phyloP scores from a whole-genome alignment of 2,329 filamentous ascomycete species.

The Clonostachys byssicola region DNA sequence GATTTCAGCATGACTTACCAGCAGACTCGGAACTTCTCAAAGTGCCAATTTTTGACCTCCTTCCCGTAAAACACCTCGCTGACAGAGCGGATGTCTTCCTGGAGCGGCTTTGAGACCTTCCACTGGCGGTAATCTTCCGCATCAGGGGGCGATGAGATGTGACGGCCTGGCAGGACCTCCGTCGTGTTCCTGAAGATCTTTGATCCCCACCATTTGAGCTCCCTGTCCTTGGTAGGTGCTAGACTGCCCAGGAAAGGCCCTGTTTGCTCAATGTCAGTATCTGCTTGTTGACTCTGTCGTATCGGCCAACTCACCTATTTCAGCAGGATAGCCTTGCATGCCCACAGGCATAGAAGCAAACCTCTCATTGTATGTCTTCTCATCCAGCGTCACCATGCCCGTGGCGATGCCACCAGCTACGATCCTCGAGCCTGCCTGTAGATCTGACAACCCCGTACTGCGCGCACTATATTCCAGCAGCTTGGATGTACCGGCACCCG shows the following conservation, averaged over 20 bases:
- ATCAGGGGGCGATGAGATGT: conserved; percentile 53
- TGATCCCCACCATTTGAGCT: conserved; percentile 59
- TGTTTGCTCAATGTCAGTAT: not conserved
- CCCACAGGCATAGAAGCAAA: conserved; percentile 46
- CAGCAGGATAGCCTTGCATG: conserved; percentile 31
- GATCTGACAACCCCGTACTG: conserved; percentile 31
- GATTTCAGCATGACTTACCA: conserved; percentile 41
- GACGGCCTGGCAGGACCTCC: conserved; percentile 45
- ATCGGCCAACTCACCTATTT: conserved; percentile 18
- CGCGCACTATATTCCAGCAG: conserved; percentile 48
- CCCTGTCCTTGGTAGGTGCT: conserved; percentile 43
- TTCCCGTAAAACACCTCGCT: conserved; percentile 56
- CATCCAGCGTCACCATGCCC: conserved; percentile 49
- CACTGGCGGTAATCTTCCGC: conserved; percentile 58
- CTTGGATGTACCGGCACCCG: conserved; percentile 54
- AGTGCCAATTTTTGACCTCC: conserved; percentile 49
- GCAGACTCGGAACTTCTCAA: conserved; percentile 61
- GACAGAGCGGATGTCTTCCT: conserved; percentile 52
- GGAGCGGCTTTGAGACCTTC: conserved; percentile 50
- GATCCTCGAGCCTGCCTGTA: conserved; percentile 50
- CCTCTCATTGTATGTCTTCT: conserved; percentile 32
- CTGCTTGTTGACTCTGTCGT: not conserved
- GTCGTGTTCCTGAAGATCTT: conserved; percentile 54
- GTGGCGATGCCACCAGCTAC: conserved; percentile 58
- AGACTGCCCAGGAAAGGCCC: conserved; percentile 54